Base-by-base conservation (phyloP, 768 basidiomycete genomes). In the Tricholoma hemisulphureum region DNA sequence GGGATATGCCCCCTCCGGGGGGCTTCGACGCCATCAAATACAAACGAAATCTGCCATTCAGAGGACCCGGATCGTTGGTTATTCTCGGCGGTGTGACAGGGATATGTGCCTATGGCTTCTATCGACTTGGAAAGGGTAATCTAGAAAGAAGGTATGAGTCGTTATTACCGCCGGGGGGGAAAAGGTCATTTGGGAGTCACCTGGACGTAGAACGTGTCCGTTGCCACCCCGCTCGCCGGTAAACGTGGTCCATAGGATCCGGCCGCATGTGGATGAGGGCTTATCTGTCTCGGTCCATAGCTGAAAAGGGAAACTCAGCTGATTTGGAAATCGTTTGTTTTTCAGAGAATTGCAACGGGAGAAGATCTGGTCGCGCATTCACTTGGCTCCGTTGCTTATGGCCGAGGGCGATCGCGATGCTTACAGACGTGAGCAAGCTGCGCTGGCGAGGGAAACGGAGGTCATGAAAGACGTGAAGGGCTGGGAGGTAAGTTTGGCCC, bases 401-500 rank as follows among this genome's bases (percentile, higher is more conserved):
- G 96, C 96, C 35, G 96, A 99, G 71, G 87, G 87, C 4, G 96
- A 99, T 77, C 88, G 97, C 55, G 93, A 95, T 71, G 79, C 82
- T 56, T 94, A 91, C 77, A 82, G 93, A 59, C 84, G 92, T 35
- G 76, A 87, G 66, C 83, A 87, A 67, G 93, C 91, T n/a, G 86
- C 85, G 50, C 51, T 88, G 54, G 87, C 77, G 24, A 75, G 93
- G 46, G 97, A 98, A 75, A 80, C 78, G 74, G 90, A 86, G 75
- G 93, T 98, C 67, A 98, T 98, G 96, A 92, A 90, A 74, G 90
- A 93, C 65, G 94, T 98, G 51, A 80, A 82, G 56, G 92, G 85
- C 35, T 98, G 95, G 95, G 86, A 92, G 91, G 95, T 97, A 74
- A 71, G 93, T 80, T 34, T 49, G 41, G 51, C 53, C 57, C 53